These are phyloP conservation scores for Ganoderma resinaceum DNA, from an alignment of 1,284 basidiomycete genomes.

Conservation along the genomic window DNA sequence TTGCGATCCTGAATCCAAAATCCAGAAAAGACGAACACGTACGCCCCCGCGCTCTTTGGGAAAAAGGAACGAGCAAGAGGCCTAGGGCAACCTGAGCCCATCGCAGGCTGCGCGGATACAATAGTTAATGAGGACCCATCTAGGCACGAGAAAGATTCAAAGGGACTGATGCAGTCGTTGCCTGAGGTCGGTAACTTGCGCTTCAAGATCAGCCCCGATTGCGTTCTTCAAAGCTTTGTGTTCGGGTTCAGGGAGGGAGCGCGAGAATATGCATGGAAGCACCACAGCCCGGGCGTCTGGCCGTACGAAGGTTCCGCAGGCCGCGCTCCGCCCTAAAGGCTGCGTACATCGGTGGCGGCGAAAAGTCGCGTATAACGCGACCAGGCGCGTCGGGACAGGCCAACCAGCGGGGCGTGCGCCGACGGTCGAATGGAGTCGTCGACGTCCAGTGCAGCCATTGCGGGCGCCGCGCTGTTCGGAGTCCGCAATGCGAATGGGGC, in stretches of 20 bases:
- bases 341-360: slow-evolving; percentile 4
- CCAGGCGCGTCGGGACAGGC: neutral
- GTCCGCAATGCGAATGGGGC: neutral
- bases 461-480: slow-evolving; percentile 1
- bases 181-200: neutral
- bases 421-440: neutral
- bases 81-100: neutral
- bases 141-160: neutral
- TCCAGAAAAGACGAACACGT: neutral
- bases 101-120: neutral
- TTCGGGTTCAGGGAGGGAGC: neutral
- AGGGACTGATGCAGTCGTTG: neutral
- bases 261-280: neutral
- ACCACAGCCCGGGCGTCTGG: neutral
- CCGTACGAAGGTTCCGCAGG: neutral
- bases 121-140: neutral
- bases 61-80: neutral
- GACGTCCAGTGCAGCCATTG: neutral
- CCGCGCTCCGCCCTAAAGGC: slow-evolving; percentile 1
- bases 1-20: no score
- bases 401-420: neutral
- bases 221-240: neutral
- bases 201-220: slow-evolving; percentile 6
- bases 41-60: no score
- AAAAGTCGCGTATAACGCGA: neutral